Base-by-base conservation (phyloP, 768 basidiomycete genomes). In the Saitozyma podzolica region DNA sequence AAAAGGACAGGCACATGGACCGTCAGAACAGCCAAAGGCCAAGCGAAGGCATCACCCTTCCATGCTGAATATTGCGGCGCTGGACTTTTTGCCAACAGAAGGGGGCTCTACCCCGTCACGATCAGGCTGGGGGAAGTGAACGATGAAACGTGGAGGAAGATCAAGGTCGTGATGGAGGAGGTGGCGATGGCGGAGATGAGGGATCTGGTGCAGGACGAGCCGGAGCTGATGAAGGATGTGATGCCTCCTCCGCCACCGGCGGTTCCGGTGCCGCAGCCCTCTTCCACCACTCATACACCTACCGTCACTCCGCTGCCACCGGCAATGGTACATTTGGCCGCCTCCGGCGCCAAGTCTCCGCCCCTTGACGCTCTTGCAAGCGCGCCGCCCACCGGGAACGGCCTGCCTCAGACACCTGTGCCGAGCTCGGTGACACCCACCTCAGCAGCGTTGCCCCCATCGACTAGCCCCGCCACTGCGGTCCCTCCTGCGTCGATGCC, bases 141-240 rank as follows among this genome's bases (percentile, higher is more conserved):
- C 6, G 72, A 76, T 47, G 40, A 48, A 6, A 62, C 58, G 3
- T 76, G 74, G 74, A n/a, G 40, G 40, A 64, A 43, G 52, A 68
- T 76, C 39, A 71, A 66, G 55, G 45, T 54, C n/a, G 50, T 73
- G 8, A 58, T 61, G 17, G 52, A 58, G 16, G 49, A 53, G 2
- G 65, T 67, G 0, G 68, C 68, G 20, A 42, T 42, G 13, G 17
- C 20, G 8, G 74, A 73, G 39, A 39, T 69, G 40, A 51, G 56
- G 8, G 9, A 10, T 7, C 42, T 75, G 50, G 59, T 45, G n/a
- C 52, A 54, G 13, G 17, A 64, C 9, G 69, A 75, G 41, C 66
- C 73, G 0, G 65, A 54, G 6, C 51, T 72, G 20, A 8, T 63
- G 37, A 16, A 7, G 40, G 29, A 37, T 29, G 20, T 37, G 52